Conservation (phyloP, 331 rosid genomes). For the Stylosanthes scabra region DNA sequence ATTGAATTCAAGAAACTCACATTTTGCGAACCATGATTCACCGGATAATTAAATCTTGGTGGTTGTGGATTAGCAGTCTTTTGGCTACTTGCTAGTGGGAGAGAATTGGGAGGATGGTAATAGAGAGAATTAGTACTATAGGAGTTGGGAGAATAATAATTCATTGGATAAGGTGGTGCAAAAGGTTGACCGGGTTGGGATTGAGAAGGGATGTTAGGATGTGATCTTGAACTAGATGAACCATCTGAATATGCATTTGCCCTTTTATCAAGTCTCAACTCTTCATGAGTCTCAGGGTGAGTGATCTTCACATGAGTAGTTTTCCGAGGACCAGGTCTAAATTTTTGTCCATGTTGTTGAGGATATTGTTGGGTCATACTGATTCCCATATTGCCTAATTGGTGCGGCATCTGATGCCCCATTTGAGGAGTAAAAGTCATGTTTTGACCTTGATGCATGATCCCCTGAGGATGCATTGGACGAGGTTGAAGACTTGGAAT, state of each 20-base stretch:
- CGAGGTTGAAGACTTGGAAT: slow-evolving; percentile 70
- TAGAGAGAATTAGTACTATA: slow-evolving; percentile 50
- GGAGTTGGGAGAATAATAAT: slow-evolving; percentile 55
- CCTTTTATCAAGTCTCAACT: slow-evolving; percentile 74
- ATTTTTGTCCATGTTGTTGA: slow-evolving; percentile 83
- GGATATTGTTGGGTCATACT: slow-evolving; percentile 62
- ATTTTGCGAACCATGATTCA: slow-evolving; percentile 61
- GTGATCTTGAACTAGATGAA: slow-evolving; percentile 68
- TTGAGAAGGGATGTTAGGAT: slow-evolving; percentile 62
- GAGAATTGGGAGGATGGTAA: slow-evolving; percentile 54
- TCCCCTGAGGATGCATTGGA: slow-evolving; percentile 77
- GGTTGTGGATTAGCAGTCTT: slow-evolving; percentile 66
- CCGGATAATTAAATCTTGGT: slow-evolving; percentile 63
- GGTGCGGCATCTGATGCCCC: slow-evolving; percentile 70
- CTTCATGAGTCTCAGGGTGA: slow-evolving; percentile 93
- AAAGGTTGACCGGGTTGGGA: slow-evolving; percentile 64
- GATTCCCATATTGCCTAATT: slow-evolving; percentile 68
- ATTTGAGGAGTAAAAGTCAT: slow-evolving; percentile 71
- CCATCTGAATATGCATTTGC: slow-evolving; percentile 63
- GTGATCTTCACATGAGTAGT: slow-evolving; percentile 79
- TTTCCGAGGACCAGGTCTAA: slow-evolving; percentile 64
- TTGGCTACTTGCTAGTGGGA: slow-evolving; percentile 67
- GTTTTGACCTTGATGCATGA: slow-evolving; percentile 76
- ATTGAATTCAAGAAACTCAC: slow-evolving; percentile 50
- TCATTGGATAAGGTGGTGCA: slow-evolving; percentile 54